phyloP scores from a whole-genome alignment of 495 filamentous ascomycete genomes.

The Niebla homalea region DNA sequence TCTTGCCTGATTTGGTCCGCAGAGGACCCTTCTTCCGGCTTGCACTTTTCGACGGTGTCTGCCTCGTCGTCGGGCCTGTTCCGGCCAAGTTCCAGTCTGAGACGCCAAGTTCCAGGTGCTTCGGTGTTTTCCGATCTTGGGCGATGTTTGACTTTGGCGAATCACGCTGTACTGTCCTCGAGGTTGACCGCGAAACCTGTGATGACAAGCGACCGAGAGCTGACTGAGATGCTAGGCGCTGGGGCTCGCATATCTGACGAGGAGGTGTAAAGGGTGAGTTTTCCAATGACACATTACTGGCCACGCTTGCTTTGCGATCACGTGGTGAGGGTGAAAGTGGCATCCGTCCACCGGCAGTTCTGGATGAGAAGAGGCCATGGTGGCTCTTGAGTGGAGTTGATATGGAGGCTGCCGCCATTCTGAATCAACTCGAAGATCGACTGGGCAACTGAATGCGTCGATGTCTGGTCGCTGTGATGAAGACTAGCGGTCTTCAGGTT shows the following conservation, averaged over 20 bases:
- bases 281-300: constrained; percentile 36
- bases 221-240: constrained; percentile 44
- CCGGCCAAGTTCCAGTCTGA: constrained; percentile 87
- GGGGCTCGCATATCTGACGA: constrained; percentile 39
- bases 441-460: constrained; percentile 36
- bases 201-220: constrained; percentile 64
- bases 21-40: constrained; percentile 46
- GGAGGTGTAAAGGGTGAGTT: constrained; percentile 73
- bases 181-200: constrained; percentile 55
- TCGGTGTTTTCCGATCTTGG: constrained; percentile 48
- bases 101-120: constrained; percentile 80
- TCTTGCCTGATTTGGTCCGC: constrained; percentile 59
- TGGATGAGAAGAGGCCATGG: constrained; percentile 78
- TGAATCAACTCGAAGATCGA: constrained; percentile 26
- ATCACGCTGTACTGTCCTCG: constrained; percentile 47
- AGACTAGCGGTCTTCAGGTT: constrained; percentile 14
- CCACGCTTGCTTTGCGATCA: constrained; percentile 34
- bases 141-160: constrained; percentile 95
- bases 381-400: constrained; percentile 91
- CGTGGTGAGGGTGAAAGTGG: constrained; percentile 87
- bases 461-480: constrained; percentile 16
- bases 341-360: constrained; percentile 87
- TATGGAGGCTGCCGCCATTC: constrained; percentile 79
- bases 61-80: constrained; percentile 50
- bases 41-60: constrained; percentile 59